Evolutionary conservation across 768 basidiomycete species (phyloP), one percentile per base, ranked within the genome.

Genomic region (Pulveroboletus frians): DNA sequence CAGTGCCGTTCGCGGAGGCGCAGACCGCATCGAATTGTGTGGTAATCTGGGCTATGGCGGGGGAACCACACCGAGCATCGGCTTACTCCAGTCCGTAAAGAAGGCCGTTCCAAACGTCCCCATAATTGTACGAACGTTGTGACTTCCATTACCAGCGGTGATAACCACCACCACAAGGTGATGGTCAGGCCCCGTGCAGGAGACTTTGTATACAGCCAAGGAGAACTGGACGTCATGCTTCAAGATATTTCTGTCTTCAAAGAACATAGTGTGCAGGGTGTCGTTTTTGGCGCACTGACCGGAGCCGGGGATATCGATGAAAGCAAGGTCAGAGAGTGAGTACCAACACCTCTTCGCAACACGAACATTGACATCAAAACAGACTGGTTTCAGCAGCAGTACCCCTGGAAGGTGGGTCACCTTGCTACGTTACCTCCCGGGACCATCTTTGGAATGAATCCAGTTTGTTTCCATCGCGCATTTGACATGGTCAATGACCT

Each of bases 101-200:
- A 71, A 69, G 27, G 72, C 67, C 3, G 69, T 77, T 14, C 73
- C 75, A 5, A 67, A 73, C 36, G 58, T 79, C 8, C 80, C 84
- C 0, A 73, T 88, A 49, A 89, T 92, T 87, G 90, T 89, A 59
- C 48, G 70, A 83, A 62, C 52, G 67, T 50, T 47, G 23, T 50
- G 31, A 45, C 17, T 40, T 40, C 41, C 3, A 6, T 39, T 10
- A 30, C 35, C 15, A 45, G 29, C 36, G 26, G 15, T 50, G 37
- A 27, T 40, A 10, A 49, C 44, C 46, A 36, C 42, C 31, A 43
- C 40, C 9, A 18, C 47, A 55, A 90, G 90, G 77, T 74, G 20
- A 90, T 93, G 87, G 73, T 92, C 49, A 79, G 90, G 31, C 88
- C 90, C 9, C 77, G 90, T 26, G 71, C 75, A 3, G 91, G 91